A percentile compares a stretch with the other conserved stretches of the same genome.
These are phyloP conservation scores for Smittium culicis DNA, from an alignment of 371 early-diverging fungal species.

Conservation along the genomic window DNA sequence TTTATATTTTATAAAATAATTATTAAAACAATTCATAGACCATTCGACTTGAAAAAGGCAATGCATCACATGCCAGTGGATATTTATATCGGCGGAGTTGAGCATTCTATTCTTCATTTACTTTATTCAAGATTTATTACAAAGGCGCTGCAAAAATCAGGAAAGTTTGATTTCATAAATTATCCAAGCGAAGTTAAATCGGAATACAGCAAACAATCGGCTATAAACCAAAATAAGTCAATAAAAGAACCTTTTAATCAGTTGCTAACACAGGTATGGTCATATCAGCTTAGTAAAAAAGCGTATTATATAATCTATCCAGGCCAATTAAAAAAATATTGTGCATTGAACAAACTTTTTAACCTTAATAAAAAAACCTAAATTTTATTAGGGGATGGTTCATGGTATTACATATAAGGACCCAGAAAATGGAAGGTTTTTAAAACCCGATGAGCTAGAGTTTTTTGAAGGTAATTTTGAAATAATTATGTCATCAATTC, in stretches of 20 bases:
- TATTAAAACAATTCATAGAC: conserved; percentile 20
- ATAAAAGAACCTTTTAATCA: not conserved
- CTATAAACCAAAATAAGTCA: not conserved
- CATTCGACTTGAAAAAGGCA: conserved; percentile 45
- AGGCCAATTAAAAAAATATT: too few species aligned
- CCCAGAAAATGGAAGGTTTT: conserved; percentile 57
- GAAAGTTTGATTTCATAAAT: conserved; percentile 2
- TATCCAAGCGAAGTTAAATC: not conserved
- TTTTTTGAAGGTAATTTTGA: conserved; percentile 29
- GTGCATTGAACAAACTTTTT: too few species aligned
- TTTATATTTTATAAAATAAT: too few species aligned
- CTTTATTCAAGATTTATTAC: conserved; percentile 81
- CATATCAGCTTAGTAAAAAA: too few species aligned
- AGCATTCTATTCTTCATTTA: conserved; percentile 88
- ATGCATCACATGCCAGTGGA: conserved; percentile 66
- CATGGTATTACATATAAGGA: conserved; percentile 73
- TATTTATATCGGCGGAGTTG: conserved; percentile 86
- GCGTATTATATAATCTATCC: too few species aligned
- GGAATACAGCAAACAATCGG: not conserved
- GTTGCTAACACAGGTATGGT: conserved; percentile 6
- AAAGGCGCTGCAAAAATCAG: conserved; percentile 29
- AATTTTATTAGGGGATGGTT: conserved; percentile 68
- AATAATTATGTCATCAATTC: not conserved
- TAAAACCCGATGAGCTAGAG: conserved; percentile 64
- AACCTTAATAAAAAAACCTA: not conserved